Conservation (phyloP, 345 rosid genomes). For the Salix caprea region DNA sequence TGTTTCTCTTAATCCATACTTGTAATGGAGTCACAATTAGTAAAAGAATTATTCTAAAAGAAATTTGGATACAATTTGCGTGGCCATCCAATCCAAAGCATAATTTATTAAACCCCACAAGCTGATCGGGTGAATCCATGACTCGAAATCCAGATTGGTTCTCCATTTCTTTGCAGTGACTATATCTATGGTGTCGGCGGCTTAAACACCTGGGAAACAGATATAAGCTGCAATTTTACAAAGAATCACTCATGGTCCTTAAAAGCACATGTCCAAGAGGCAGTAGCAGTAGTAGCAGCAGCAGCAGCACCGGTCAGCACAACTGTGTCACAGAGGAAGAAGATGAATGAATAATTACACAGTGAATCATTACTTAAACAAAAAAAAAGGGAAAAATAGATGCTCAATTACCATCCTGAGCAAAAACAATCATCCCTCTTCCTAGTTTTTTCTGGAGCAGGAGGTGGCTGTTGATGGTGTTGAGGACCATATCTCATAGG, state of each 20-base stretch:
- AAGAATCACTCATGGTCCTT: not conserved
- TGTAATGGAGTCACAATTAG: too few species aligned
- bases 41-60: too few species aligned
- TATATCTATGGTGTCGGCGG: too few species aligned
- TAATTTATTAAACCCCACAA: too few species aligned
- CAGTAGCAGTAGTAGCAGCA: not conserved
- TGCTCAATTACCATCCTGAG: slow-evolving; percentile 11
- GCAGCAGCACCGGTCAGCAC: slow-evolving; percentile 26
- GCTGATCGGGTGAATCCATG: too few species aligned
- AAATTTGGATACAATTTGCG: too few species aligned
- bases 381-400: not conserved
- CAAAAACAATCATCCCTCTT: slow-evolving; percentile 7
- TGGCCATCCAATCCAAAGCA: too few species aligned
- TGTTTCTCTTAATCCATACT: too few species aligned
- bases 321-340: not conserved
- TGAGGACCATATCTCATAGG: slow-evolving; percentile 10
- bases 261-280: slow-evolving; percentile 20
- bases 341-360: too few species aligned
- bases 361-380: not conserved
- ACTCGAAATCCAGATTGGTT: not conserved
- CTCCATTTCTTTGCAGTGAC: slow-evolving; percentile 6
- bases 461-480: not conserved
- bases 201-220: not conserved
- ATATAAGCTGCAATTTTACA: not conserved
- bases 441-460: not conserved